Percentiles rank a stretch among this genome's conserved stretches.
Conservation (phyloP, 805 yeast species). For the Schizosaccharomyces japonicus region DNA sequence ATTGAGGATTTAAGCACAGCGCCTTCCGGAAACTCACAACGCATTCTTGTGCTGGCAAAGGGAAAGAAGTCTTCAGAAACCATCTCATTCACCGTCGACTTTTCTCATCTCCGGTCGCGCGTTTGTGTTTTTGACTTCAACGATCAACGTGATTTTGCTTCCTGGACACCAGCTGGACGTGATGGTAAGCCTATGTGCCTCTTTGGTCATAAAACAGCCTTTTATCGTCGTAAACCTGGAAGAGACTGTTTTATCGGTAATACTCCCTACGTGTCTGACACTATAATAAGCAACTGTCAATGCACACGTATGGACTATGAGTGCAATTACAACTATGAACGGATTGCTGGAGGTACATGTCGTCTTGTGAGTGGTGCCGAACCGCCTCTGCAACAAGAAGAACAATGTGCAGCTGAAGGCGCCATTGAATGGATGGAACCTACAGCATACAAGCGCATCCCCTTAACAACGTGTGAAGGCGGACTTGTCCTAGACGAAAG, state of each 20-base stretch:
- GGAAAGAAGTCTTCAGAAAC: constrained; percentile 14
- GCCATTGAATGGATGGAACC: constrained; percentile 57
- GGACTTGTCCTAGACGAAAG: constrained; percentile 51
- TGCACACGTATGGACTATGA: constrained; percentile 78
- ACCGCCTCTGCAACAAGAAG: constrained; percentile 35
- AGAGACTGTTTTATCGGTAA: constrained; percentile 40
- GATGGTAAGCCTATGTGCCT: constrained; percentile 25
- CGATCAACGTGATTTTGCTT: constrained; percentile 33
- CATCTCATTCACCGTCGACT: constrained; percentile 31
- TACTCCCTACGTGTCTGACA: constrained; percentile 35
- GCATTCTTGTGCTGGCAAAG: constrained; percentile 41
- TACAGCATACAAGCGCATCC: constrained; percentile 76
- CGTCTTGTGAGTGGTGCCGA: constrained; percentile 49
- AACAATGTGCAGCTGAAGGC: constrained; percentile 31
- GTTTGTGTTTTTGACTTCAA: constrained; percentile 31
- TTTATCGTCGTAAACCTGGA: constrained; percentile 33
- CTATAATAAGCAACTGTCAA: constrained; percentile 39
- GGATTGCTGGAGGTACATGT: constrained; percentile 62
- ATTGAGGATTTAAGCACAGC: constrained; percentile 65
- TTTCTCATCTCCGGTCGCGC: constrained; percentile 25
- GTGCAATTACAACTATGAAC: constrained; percentile 69
- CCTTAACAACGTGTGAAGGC: constrained; percentile 64
- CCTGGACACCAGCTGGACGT: constrained; percentile 34
- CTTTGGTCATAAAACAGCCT: constrained; percentile 45
- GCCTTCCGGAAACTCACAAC: constrained; percentile 72